Base-by-base conservation (phyloP, 2,329 filamentous ascomycete genomes). In the Epicoccum nigrum region DNA sequence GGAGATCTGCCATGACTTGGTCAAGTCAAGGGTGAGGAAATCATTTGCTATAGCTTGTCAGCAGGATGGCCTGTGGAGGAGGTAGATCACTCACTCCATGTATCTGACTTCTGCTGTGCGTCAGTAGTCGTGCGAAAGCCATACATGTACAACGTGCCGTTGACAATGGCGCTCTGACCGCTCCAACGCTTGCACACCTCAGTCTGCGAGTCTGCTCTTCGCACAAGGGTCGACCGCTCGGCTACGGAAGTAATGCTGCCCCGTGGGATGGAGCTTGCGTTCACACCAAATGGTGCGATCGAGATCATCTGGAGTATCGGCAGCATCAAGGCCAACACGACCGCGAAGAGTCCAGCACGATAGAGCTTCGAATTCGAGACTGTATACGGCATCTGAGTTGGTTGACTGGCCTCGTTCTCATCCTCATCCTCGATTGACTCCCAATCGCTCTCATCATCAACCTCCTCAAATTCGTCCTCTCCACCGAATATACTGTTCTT, bases 131-230 rank as follows among this genome's bases (percentile, higher is more conserved):
- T 81, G 59, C 87, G 81, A 20, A 89, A 89, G 28, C 89, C 89
- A 60, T 90, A 92, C 46, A 90, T 81, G 67, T 90, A 92, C 3
- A 92, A 66, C 0, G 87, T 92, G 12, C 88, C 88, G 58, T 91
- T 91, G 13, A 92, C 79, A 28, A 88, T 68, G 3, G 89, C 84
- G 54, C 79, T 83, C 45, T 73, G 71, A 20, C 72, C 71, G 13
- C 64, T 68, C 70, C 70, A 74, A 40, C 71, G 63, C 40, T 68
- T 73, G 56, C 72, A 74, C 17, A 70, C 63, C 28, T 73, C 58
- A 0, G 67, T 69, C 16, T 63, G 57, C 11, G 68, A 65, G 19
- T 74, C 64, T 4, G 66, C 67, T 37, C 72, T 58, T 31, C 56
- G 66, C 12, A 63, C 51, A 6, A 72, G 51, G 7, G 47, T 44